Evolutionary conservation across 768 basidiomycete species (phyloP).

Genomic region (Auricularia sp.): DNA sequence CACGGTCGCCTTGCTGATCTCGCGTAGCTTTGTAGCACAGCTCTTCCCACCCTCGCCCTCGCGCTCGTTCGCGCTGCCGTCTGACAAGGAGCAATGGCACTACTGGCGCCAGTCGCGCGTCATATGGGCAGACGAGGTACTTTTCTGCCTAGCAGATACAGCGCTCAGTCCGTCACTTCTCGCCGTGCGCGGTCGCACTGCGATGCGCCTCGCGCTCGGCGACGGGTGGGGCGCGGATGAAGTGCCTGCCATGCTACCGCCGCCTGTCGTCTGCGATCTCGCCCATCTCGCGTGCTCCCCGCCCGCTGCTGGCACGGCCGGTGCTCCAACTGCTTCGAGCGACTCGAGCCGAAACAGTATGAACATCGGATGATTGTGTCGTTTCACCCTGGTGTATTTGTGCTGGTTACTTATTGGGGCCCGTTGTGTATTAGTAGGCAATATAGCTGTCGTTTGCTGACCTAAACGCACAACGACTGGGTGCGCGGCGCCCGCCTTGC

Average conservation of each 20-base stretch:
- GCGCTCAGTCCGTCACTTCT: background rate
- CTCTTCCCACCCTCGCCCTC: background rate
- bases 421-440: no score
- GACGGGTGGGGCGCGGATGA: background rate
- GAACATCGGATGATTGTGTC: no score
- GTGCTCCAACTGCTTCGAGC: no score
- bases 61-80: background rate
- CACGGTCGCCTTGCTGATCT: background rate
- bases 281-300: background rate
- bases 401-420: no score
- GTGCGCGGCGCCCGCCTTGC: no score
- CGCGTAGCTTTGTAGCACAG: background rate
- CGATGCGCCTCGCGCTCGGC: background rate
- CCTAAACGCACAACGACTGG: no score
- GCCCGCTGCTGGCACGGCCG: background rate
- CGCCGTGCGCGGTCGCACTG: background rate
- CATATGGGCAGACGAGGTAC: background rate
- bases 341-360: no score
- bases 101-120: conserved; percentile 1
- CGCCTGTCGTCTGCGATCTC: background rate
- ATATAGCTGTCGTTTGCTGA: no score
- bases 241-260: background rate
- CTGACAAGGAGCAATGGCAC: background rate
- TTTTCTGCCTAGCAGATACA: background rate
- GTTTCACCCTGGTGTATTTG: no score